Percentiles rank a stretch among this genome's conserved stretches.
Conservation (phyloP, 2,329 filamentous ascomycete genomes). For the Proliferodiscus dingleyae region DNA sequence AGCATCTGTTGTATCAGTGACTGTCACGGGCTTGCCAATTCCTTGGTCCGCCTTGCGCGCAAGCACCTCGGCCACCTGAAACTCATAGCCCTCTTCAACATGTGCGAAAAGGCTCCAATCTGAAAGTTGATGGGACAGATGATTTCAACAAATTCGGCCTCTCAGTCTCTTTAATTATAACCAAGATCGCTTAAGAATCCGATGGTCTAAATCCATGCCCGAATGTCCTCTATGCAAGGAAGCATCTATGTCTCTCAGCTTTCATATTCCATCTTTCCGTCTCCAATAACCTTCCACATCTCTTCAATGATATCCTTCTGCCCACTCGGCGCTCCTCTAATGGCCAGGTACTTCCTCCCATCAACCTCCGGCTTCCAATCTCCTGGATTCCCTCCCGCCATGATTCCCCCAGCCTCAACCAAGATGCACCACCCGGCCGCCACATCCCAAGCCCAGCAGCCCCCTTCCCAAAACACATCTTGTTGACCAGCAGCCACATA, state of each 20-base stretch:
- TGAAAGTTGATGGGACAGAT: too few species aligned
- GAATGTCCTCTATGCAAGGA: too few species aligned
- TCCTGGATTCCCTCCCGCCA: slow-evolving; percentile 70
- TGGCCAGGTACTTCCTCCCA: slow-evolving; percentile 56
- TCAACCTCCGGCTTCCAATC: slow-evolving; percentile 62
- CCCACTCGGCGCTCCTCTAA: slow-evolving; percentile 54
- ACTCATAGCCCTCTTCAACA: too few species aligned
- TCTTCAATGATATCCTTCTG: slow-evolving; percentile 60
- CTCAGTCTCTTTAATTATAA: too few species aligned
- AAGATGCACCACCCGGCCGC: slow-evolving; percentile 77
- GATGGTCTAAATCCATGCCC: too few species aligned
- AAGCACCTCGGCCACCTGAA: too few species aligned
- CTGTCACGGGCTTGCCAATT: too few species aligned
- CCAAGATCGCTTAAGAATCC: too few species aligned
- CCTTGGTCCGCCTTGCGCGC: too few species aligned
- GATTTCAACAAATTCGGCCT: too few species aligned
- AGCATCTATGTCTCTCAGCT: background rate
- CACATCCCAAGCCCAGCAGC: slow-evolving; percentile 83
- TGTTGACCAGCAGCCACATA: slow-evolving; percentile 65
- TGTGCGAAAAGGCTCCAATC: too few species aligned
- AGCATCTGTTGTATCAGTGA: too few species aligned
- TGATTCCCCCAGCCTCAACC: slow-evolving; percentile 65
- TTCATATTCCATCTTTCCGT: slow-evolving; percentile 46
- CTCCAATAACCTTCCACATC: slow-evolving; percentile 58
- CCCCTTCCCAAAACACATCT: slow-evolving; percentile 77